A percentile compares a stretch with the other conserved stretches of the same genome.
phyloP scores from a whole-genome alignment of 805 yeast genomes.

The Starmerella apis region DNA sequence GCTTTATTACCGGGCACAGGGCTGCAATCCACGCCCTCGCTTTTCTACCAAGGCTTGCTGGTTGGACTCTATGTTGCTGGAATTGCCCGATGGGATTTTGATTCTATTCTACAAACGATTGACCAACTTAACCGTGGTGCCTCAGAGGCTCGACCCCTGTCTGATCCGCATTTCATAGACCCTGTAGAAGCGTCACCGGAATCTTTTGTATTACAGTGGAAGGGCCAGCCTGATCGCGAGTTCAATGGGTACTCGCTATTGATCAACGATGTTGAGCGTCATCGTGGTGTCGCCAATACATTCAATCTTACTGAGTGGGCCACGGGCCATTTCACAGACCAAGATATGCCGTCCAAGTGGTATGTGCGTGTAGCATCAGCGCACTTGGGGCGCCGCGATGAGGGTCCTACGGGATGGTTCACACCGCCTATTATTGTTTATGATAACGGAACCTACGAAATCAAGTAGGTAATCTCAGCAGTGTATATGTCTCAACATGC shows the following conservation, averaged over 20 bases:
- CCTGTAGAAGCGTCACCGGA: constrained; percentile 14
- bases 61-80: constrained; percentile 77
- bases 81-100: constrained; percentile 85
- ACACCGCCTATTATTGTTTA: constrained; percentile 3
- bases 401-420: constrained; percentile 5
- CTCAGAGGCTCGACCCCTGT: constrained; percentile 33
- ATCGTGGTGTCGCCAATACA: constrained; percentile 40
- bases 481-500: not conserved
- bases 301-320: constrained; percentile 29
- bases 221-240: constrained; percentile 11
- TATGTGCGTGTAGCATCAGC: constrained; percentile 22
- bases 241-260: constrained; percentile 51
- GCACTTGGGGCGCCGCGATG: constrained; percentile 1
- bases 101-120: constrained; percentile 73
- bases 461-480: not conserved
- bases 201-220: constrained; percentile 27
- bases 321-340: not conserved
- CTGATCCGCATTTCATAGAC: constrained; percentile 17
- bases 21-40: constrained; percentile 32
- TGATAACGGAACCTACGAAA: constrained; percentile 6
- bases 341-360: constrained; percentile 5
- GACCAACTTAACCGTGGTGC: constrained; percentile 60
- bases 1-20: constrained; percentile 79
- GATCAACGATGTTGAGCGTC: constrained; percentile 70
- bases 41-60: constrained; percentile 72